Evolutionary conservation across 176 grass and related monocot genomes (phyloP).

Genomic region (Oryza punctata): DNA sequence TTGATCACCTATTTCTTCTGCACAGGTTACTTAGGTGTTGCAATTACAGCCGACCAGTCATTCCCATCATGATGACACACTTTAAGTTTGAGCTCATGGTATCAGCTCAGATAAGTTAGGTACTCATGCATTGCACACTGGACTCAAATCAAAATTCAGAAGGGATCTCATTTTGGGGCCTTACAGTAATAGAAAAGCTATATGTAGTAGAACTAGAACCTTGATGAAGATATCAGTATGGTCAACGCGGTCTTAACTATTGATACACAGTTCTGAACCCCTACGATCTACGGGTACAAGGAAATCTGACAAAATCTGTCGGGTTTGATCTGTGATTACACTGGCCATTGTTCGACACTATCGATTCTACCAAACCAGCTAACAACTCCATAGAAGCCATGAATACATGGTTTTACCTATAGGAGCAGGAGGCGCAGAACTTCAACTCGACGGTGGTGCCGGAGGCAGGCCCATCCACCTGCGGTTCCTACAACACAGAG

Average conservation of each 20-base stretch:
- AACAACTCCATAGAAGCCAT: neutral
- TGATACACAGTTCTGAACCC: neutral
- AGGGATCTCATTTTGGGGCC: neutral
- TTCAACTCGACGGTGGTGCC: constrained; percentile 84
- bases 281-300: neutral
- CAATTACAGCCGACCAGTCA: neutral
- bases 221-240: neutral
- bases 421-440: constrained; percentile 89
- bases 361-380: neutral
- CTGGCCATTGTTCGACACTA: neutral
- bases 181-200: neutral
- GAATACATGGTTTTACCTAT: constrained; percentile 42
- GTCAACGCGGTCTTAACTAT: neutral
- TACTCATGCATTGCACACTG: neutral
- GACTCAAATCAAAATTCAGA: neutral
- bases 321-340: constrained; percentile 1
- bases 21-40: neutral
- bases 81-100: neutral
- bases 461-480: constrained; percentile 64
- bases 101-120: neutral
- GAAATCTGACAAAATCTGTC: constrained; percentile 20
- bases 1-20: neutral
- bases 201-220: too few relatives aligned
- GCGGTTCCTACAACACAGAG: constrained; percentile 39
- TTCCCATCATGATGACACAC: neutral